A percentile compares a stretch with the other conserved stretches of the same genome.
These are phyloP conservation scores for Starmerella vitae DNA, from an alignment of 805 yeast genomes.

Conservation along the genomic window DNA sequence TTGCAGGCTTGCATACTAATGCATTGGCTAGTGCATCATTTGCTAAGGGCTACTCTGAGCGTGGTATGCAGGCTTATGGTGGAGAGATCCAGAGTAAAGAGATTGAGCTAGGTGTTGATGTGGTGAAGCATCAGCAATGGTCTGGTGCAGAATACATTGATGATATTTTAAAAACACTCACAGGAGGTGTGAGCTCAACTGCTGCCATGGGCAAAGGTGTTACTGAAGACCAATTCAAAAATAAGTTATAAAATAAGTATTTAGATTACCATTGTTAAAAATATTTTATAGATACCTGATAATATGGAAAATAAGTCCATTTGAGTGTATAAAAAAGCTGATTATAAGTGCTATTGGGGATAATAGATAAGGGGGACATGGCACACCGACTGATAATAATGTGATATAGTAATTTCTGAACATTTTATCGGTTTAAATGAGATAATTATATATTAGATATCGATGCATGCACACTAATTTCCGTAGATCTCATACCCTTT, in stretches of 20 bases:
- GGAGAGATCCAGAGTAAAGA: slow-evolving; percentile 74
- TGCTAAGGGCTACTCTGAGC: slow-evolving; percentile 58
- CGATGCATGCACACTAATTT: no score
- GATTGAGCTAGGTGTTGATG: slow-evolving; percentile 80
- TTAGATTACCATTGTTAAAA: neutral
- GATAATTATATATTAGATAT: no score
- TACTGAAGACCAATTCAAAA: slow-evolving; percentile 77
- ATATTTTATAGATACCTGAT: neutral
- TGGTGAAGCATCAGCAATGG: slow-evolving; percentile 97
- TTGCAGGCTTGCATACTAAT: slow-evolving; percentile 93
- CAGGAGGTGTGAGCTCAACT: slow-evolving; percentile 89
- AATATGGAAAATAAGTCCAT: no score
- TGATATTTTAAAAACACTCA: slow-evolving; percentile 71
- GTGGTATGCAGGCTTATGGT: slow-evolving; percentile 95
- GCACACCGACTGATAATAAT: no score
- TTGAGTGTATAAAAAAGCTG: no score
- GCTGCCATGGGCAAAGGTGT: slow-evolving; percentile 99
- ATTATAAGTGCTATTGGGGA: no score
- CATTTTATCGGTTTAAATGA: no score
- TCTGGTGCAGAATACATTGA: slow-evolving; percentile 97
- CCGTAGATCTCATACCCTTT: no score
- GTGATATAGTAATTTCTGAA: no score
- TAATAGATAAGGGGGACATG: no score
- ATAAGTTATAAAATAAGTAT: slow-evolving; percentile 6
- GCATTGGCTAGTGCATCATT: slow-evolving; percentile 84